Base-by-base conservation (phyloP, 257 asterid species). In the Jasminum sambac region DNA sequence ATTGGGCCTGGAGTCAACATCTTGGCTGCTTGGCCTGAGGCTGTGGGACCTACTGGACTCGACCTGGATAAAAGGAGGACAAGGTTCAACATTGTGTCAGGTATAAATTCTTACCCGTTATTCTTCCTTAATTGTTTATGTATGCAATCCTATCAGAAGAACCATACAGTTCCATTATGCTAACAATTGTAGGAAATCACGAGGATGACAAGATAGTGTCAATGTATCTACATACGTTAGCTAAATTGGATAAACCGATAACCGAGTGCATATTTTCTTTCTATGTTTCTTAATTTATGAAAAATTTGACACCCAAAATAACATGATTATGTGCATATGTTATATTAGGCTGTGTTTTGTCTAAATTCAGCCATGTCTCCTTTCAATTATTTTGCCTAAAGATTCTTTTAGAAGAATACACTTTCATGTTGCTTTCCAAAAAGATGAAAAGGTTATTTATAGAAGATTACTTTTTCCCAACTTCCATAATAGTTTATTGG, bases 1-100 rank as follows among this genome's bases (percentile, higher is more conserved):
- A 83, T 86, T 72, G 91, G 88, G 68, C 91, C 91, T 11, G 88
- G 88, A 0, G 88, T 86, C 30, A 86, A 83, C 59, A 81, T 86
- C 21, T 25, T 86, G 57, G 91, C 91, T 2, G 87, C 83, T 42
- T 86, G 92, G 92, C 66, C 92, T 1, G 69, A 65, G 64, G 82
- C 76, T 0, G 78, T 81, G 43, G 87, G 89, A 0, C 92, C 92
- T 8, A 82, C 92, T 1, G 87, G 82, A 37, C 82, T 84, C 64
- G 77, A 66, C 34, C 70, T 65, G 72, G 92, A 86, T 75, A 60
- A 74, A 0, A 69, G 89, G 71, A 81, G 40, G 55, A 72, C 84
- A 34, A 69, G 44, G n/a, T 86, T 80, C 84, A 86, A 86, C 76
- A 84, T 86, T 73, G 64, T 84, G 74, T 84, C 92, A 7, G 88